These are phyloP conservation scores for Cryptosporidium meleagridis DNA, from an alignment of 169 alveolate species.

Conservation along the genomic window DNA sequence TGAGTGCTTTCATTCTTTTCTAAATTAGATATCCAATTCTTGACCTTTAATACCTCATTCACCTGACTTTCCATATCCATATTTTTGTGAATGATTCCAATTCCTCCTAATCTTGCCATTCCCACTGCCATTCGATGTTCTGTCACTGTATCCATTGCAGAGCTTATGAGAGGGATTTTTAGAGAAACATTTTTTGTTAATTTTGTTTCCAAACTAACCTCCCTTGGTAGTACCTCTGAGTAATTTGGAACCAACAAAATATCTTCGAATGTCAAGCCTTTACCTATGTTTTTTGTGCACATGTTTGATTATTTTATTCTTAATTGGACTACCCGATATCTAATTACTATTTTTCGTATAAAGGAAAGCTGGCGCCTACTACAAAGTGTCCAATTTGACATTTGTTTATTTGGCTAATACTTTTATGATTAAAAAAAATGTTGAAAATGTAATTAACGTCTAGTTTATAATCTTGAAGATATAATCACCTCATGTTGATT, in stretches of 20 bases:
- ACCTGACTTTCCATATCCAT: constrained; percentile 85
- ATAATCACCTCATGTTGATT: no score
- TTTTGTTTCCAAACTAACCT: constrained; percentile 82
- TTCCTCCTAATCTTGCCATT: constrained; percentile 89
- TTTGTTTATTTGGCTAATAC: no score
- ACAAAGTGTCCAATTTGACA: background rate
- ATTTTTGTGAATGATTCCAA: constrained; percentile 93
- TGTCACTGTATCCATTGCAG: constrained; percentile 95
- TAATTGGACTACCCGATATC: background rate
- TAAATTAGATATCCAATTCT: constrained; percentile 82
- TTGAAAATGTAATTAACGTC: no score
- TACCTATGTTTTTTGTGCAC: background rate
- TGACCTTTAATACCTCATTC: constrained; percentile 88
- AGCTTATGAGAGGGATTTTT: constrained; percentile 89
- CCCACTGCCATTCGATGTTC: constrained; percentile 93
- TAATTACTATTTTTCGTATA: no score
- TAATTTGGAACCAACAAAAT: constrained; percentile 12
- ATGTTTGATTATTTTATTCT: background rate
- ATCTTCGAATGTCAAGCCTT: background rate
- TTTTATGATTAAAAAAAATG: background rate
- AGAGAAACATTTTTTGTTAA: constrained; percentile 84
- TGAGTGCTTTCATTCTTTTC: constrained; percentile 77
- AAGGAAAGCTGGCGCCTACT: background rate
- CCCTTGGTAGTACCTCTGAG: constrained; percentile 29
- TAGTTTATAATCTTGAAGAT: no score